Evolutionary conservation across 768 basidiomycete species (phyloP).

Genomic region (Sporobolomyces pararoseus): DNA sequence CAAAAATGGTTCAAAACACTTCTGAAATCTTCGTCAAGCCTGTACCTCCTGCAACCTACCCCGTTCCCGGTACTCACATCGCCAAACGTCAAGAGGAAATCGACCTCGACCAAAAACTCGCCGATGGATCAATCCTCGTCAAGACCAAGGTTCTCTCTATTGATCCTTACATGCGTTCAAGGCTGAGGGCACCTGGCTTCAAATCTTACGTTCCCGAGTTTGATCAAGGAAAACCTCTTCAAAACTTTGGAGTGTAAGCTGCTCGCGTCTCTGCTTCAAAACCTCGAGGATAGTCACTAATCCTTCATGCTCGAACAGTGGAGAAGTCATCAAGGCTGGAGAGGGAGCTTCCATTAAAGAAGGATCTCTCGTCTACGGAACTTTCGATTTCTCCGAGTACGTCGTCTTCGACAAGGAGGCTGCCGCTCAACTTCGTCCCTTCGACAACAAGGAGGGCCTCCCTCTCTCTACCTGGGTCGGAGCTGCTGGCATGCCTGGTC

Average conservation of each 20-base stretch:
- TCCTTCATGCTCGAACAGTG: constrained; percentile 1
- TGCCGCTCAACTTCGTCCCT: constrained; percentile 24
- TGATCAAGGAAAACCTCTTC: constrained; percentile 34
- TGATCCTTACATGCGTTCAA: constrained; percentile 47
- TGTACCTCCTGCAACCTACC: constrained; percentile 38
- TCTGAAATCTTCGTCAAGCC: constrained; percentile 42
- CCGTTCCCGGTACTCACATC: constrained; percentile 37
- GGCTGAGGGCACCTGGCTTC: constrained; percentile 31
- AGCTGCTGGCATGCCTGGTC: constrained; percentile 49
- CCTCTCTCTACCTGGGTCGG: constrained; percentile 41
- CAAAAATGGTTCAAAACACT: constrained; percentile 30
- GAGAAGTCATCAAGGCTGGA: constrained; percentile 44
- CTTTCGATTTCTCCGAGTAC: constrained; percentile 37
- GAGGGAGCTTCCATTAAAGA: constrained; percentile 37
- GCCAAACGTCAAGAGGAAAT: not conserved
- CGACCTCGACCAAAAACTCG: not conserved
- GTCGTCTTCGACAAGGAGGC: constrained; percentile 24
- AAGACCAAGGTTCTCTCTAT: constrained; percentile 36
- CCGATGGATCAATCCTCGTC: not conserved
- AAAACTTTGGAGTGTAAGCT: constrained; percentile 43
- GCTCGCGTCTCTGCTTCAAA: not conserved
- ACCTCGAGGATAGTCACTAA: not conserved
- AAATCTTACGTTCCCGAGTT: constrained; percentile 47
- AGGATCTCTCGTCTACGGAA: constrained; percentile 45
- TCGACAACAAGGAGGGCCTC: constrained; percentile 44